Base-by-base conservation (phyloP, 179 eudicot species). In the Silene vulgaris region DNA sequence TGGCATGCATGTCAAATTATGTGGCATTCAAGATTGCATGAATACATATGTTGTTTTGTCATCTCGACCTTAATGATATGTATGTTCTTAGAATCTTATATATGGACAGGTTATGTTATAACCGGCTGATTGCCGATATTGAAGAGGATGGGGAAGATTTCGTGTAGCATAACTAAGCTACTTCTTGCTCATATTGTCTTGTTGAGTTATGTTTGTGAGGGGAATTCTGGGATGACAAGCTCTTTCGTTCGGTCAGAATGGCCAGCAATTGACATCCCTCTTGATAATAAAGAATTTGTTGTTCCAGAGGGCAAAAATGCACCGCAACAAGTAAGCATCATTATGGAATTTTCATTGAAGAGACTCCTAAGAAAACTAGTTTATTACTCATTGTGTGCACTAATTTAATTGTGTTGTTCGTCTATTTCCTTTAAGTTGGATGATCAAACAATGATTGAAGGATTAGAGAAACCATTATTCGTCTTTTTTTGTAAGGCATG, bases 281-380 rank as follows among this genome's bases (percentile, higher is more conserved):
- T 92, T 16, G 96, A 93, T 67, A 77, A 90, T 77, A 86, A 89
- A 81, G 92, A 56, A 35, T 89, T 95, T 87, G 87, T 75, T 52
- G 87, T 87, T 72, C 99, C 99, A 62, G 75, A 87, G 69, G 99
- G 97, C 71, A 81, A 87, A 57, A 95, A 95, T 84, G 92, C 97
- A n/a, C 97, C 99, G 21, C 93, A 95, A 82, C 99, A 95, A 78
- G 99, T 90, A 85, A 84, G 87, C 74, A 54, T 54, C 74, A 52
- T 54, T 35, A 2, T 4, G 9, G 17, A 14, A 6, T 28, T 52
- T 26, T 35, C 40, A 35, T 35, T 35, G 40, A 35, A 35, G 6
- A 5, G 40, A 35, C 40, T 35, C 40, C 40, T 7, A 35, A 35
- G 40, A 35, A 35, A 35, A 7, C 40, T 35, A 35, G 40, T 35